Evolutionary conservation across 2,329 filamentous ascomycete genomes (phyloP).

Genomic region (Blumeria hordei): DNA sequence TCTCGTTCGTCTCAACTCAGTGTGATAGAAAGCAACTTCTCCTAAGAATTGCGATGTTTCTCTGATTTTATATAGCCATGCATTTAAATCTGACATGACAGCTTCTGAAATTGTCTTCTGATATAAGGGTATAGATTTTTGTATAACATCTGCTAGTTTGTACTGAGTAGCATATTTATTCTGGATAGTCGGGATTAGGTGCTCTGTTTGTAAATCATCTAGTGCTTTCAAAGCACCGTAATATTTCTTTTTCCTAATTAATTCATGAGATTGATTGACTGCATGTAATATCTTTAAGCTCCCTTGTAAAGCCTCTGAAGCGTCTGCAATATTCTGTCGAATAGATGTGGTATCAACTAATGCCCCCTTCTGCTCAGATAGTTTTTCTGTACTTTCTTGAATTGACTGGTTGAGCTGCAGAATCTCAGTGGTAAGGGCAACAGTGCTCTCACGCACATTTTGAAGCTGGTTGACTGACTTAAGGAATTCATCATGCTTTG

Average conservation of each 20-base stretch:
- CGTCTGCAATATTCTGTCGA: slow-evolving; percentile 87
- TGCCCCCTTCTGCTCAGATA: slow-evolving; percentile 83
- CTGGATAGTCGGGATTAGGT: slow-evolving; percentile 47
- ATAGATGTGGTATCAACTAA: slow-evolving; percentile 81
- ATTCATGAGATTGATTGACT: slow-evolving; percentile 81
- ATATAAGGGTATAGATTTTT: slow-evolving; percentile 80
- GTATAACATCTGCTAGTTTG: slow-evolving; percentile 84
- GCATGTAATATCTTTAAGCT: slow-evolving; percentile 80
- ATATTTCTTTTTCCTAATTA: slow-evolving; percentile 80
- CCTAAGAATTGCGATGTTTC: slow-evolving; percentile 92
- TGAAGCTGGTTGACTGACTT: slow-evolving; percentile 87
- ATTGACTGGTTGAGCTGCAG: slow-evolving; percentile 84
- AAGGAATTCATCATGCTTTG: slow-evolving; percentile 92
- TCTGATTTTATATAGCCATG: slow-evolving; percentile 83
- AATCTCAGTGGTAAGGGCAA: slow-evolving; percentile 72
- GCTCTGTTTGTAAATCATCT: slow-evolving; percentile 89
- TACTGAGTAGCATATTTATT: slow-evolving; percentile 83
- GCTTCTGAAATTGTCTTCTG: slow-evolving; percentile 86
- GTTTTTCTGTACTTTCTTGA: slow-evolving; percentile 76
- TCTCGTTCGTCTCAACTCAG: slow-evolving; percentile 59
- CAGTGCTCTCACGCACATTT: slow-evolving; percentile 71
- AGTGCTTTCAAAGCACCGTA: slow-evolving; percentile 84
- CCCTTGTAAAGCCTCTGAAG: slow-evolving; percentile 66
- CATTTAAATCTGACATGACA: slow-evolving; percentile 91
- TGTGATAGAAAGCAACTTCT: slow-evolving; percentile 92